These are phyloP conservation scores for Thalassiosira exigua DNA, from an alignment of 352 stramenopile species.

Conservation along the genomic window DNA sequence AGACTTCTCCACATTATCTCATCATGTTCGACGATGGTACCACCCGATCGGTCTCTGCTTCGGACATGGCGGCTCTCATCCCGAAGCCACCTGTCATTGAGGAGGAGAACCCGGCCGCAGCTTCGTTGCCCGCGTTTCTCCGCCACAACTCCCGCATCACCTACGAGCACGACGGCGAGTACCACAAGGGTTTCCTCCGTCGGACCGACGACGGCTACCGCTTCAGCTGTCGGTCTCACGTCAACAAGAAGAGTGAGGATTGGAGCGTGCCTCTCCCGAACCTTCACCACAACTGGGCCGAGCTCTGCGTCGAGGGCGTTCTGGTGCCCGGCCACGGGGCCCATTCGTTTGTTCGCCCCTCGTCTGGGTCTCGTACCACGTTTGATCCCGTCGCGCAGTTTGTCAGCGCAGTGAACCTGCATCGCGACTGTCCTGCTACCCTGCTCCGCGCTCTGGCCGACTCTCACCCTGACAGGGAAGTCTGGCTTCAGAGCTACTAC, in stretches of 20 bases:
- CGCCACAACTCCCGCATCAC: slow-evolving; percentile 9
- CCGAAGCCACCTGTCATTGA: background rate
- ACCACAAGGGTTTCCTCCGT: slow-evolving; percentile 15
- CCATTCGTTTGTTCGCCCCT: slow-evolving; percentile 9
- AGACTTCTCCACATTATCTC: background rate
- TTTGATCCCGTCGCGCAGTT: slow-evolving; percentile 4
- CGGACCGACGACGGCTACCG: background rate
- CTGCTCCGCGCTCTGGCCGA: slow-evolving; percentile 7
- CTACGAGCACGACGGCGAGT: slow-evolving; percentile 10
- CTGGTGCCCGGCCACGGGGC: slow-evolving; percentile 22
- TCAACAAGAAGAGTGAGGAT: background rate
- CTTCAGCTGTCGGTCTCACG: background rate
- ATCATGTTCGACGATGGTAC: slow-evolving; percentile 14
- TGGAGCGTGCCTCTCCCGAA: slow-evolving; percentile 14
- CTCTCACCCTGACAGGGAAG: slow-evolving; percentile 15
- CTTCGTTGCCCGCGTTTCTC: background rate
- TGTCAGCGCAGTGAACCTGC: slow-evolving; percentile 4
- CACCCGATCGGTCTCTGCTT: background rate
- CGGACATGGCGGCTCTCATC: background rate
- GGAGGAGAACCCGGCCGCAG: background rate
- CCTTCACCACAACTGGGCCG: slow-evolving; percentile 5
- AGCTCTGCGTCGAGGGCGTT: background rate
- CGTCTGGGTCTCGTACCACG: slow-evolving; percentile 9
- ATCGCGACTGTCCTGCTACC: slow-evolving; percentile 6
- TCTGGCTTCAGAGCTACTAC: slow-evolving; percentile 28